Conservation (phyloP, 179 eudicot species). For the Drosera spatulata region DNA sequence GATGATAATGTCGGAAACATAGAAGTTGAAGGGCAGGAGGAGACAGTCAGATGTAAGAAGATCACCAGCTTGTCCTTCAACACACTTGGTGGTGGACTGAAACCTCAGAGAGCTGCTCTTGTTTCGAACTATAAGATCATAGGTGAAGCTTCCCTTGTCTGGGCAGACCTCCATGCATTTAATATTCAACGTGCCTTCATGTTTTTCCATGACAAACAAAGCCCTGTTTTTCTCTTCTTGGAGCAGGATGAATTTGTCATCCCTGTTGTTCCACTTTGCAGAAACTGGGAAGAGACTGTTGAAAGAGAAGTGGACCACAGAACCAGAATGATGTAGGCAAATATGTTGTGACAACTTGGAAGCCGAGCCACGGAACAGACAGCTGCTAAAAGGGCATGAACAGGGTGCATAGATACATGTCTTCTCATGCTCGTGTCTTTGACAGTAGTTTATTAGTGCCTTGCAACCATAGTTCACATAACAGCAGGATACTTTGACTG, state of each 20-base stretch:
- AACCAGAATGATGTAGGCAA: slow-evolving; percentile 21
- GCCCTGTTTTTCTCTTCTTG: slow-evolving; percentile 31
- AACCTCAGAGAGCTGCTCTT: too few species aligned
- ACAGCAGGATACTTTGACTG: slow-evolving; percentile 44
- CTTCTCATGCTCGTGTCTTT: slow-evolving; percentile 46
- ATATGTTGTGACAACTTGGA: slow-evolving; percentile 40
- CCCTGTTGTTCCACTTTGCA: slow-evolving; percentile 4
- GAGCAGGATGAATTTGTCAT: slow-evolving; percentile 36
- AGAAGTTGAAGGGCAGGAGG: too few species aligned
- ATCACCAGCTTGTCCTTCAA: not conserved
- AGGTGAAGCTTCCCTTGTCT: too few species aligned
- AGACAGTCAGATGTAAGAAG: not conserved
- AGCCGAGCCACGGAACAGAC: slow-evolving; percentile 40
- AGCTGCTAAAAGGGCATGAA: slow-evolving; percentile 50
- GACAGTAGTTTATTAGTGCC: slow-evolving; percentile 33
- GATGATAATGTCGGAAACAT: too few species aligned
- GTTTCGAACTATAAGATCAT: too few species aligned
- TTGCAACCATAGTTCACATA: slow-evolving; percentile 55
- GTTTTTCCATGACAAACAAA: slow-evolving; percentile 14
- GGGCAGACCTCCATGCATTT: too few species aligned
- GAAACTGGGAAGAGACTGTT: slow-evolving; percentile 18
- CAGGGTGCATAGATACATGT: slow-evolving; percentile 42
- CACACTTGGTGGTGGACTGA: too few species aligned
- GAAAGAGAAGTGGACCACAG: slow-evolving; percentile 31
- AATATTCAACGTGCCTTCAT: too few species aligned